These are phyloP conservation scores for Neofusicoccum cordaticola DNA, from an alignment of 2,329 filamentous ascomycete species.

Conservation along the genomic window DNA sequence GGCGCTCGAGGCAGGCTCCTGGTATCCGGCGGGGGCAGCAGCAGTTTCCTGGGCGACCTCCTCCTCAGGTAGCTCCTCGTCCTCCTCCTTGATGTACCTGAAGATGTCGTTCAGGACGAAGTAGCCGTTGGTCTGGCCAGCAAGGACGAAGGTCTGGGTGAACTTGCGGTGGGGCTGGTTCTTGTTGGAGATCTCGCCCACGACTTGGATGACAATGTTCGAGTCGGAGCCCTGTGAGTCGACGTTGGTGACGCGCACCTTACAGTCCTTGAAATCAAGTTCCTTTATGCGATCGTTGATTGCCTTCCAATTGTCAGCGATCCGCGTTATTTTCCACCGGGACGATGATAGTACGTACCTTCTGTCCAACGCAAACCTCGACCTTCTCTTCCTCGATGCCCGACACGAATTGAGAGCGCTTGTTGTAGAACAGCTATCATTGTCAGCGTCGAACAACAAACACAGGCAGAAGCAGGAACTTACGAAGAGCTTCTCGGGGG, in stretches of 20 bases:
- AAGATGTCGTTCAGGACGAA: slow-evolving; percentile 99
- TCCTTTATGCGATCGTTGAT: slow-evolving; percentile 94
- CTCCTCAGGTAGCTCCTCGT: slow-evolving; percentile 61
- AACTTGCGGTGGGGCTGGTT: slow-evolving; percentile 90
- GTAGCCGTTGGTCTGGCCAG: slow-evolving; percentile 93
- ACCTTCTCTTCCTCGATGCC: slow-evolving; percentile 88
- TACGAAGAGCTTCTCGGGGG: slow-evolving; percentile 83
- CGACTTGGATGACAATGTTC: slow-evolving; percentile 96
- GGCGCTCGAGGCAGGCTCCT: slow-evolving; percentile 41
- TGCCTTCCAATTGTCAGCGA: slow-evolving; percentile 51
- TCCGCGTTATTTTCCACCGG: neutral
- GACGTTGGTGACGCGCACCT: slow-evolving; percentile 96
- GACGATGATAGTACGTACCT: slow-evolving; percentile 56
- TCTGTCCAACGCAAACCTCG: slow-evolving; percentile 80
- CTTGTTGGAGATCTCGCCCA: slow-evolving; percentile 97
- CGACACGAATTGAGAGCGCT: slow-evolving; percentile 91
- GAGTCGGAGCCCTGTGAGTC: slow-evolving; percentile 90
- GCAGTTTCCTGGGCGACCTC: slow-evolving; percentile 28
- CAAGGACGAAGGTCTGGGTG: slow-evolving; percentile 95
- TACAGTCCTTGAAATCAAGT: slow-evolving; percentile 94
- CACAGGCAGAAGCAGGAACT: slow-evolving; percentile 24
- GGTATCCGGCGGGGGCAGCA: slow-evolving; percentile 35
- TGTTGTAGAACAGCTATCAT: slow-evolving; percentile 79
- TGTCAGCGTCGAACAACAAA: slow-evolving; percentile 23
- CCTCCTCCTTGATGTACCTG: slow-evolving; percentile 83